A percentile compares a stretch with the other conserved stretches of the same genome.
Conservation (phyloP, 73 alveolate genomes). For the Blepharisma stoltei region DNA sequence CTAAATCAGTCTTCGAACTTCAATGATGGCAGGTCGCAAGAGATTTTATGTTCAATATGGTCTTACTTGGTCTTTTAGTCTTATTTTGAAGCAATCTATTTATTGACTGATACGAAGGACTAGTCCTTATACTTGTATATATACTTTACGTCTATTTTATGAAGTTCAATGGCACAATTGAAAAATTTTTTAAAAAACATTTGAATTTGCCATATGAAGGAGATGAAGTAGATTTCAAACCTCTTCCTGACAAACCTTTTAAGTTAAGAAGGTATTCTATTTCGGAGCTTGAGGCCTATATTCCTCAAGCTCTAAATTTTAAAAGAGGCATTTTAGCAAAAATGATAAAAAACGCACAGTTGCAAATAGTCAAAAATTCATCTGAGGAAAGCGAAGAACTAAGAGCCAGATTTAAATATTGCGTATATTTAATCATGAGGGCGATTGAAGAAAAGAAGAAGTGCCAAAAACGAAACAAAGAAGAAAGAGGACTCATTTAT, state of each 20-base stretch:
- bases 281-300: neutral
- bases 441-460: conserved; percentile 19
- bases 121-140: neutral
- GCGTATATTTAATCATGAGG: neutral
- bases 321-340: conserved; percentile 23
- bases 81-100: neutral
- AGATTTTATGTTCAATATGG: neutral
- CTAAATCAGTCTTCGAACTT: conserved; percentile 10
- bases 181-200: conserved; percentile 15
- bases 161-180: conserved; percentile 11
- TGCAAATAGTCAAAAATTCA: conserved; percentile 1
- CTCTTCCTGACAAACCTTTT: conserved; percentile 1
- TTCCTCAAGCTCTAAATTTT: conserved; percentile 17
- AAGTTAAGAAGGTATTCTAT: conserved; percentile 8
- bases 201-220: conserved; percentile 18
- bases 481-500: neutral
- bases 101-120: conserved; percentile 25
- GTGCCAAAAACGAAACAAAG: neutral
- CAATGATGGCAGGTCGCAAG: conserved; percentile 27
- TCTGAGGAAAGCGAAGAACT: neutral
- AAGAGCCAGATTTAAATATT: neutral
- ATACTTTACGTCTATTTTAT: neutral
- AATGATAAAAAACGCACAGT: conserved; percentile 7
- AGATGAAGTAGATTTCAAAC: neutral
- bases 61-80: neutral